These are phyloP conservation scores for Acarospora socialis DNA, from an alignment of 2,329 filamentous ascomycete genomes.

Conservation along the genomic window DNA sequence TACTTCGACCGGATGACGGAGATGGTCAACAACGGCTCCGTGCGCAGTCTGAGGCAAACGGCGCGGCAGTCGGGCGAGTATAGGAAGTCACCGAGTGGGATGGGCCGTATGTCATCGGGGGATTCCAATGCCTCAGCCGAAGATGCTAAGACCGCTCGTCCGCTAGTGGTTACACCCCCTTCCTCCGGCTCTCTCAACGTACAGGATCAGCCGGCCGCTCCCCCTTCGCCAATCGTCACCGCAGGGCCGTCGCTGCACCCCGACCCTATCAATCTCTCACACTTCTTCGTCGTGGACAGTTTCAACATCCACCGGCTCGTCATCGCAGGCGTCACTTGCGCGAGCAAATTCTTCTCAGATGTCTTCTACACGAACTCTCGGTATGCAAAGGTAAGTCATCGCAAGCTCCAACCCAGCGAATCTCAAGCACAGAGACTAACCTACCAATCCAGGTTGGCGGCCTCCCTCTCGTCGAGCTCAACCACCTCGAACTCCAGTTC, in stretches of 20 bases:
- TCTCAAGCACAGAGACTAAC: constrained; percentile 13
- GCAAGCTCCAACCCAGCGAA: constrained; percentile 7
- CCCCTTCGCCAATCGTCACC: no score
- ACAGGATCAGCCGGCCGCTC: no score
- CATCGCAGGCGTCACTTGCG: constrained; percentile 92
- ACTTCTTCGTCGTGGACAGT: constrained; percentile 91
- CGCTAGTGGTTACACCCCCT: constrained; percentile 10
- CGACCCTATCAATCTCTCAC: constrained; percentile 18
- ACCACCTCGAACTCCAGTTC: constrained; percentile 93
- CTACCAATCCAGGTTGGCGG: constrained; percentile 63
- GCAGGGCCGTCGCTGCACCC: constrained; percentile 4
- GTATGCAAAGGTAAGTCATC: constrained; percentile 76
- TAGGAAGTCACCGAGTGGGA: no score
- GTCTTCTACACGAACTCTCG: constrained; percentile 98
- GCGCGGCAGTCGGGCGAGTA: no score
- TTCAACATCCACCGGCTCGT: constrained; percentile 97
- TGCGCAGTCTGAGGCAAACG: constrained; percentile 54
- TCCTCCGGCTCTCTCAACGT: constrained; percentile 13
- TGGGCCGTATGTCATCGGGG: no score
- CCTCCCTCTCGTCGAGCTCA: constrained; percentile 78
- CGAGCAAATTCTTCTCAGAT: constrained; percentile 98
- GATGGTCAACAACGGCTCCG: constrained; percentile 69
- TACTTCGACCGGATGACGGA: constrained; percentile 99
- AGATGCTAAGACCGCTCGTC: constrained; percentile 10
- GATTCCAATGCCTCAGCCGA: no score